Conservation (phyloP, 306 rosid genomes). For the Fagus sylvatica region DNA sequence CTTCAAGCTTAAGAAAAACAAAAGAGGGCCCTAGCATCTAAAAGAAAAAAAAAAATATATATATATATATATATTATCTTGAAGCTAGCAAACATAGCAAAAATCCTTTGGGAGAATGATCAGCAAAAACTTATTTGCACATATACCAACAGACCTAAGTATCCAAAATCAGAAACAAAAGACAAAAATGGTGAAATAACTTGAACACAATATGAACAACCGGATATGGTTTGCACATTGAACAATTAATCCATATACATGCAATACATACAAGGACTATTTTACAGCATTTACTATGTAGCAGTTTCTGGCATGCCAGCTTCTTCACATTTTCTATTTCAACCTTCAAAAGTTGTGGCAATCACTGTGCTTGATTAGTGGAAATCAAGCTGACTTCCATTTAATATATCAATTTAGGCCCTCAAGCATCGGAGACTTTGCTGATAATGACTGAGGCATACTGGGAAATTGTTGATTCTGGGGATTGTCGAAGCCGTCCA, state of each 20-base stretch:
- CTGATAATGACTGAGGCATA: constrained; percentile 57
- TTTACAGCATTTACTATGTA: neutral
- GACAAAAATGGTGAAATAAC: neutral
- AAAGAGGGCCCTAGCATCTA: too few relatives aligned
- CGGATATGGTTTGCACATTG: neutral
- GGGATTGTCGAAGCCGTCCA: constrained; percentile 73
- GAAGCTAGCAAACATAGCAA: too few relatives aligned
- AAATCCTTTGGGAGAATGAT: too few relatives aligned
- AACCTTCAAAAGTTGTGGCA: neutral
- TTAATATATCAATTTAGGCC: neutral
- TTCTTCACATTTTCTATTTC: neutral
- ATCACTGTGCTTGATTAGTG: neutral
- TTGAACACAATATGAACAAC: neutral
- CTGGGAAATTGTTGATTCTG: constrained; percentile 75
- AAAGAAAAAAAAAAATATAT: too few relatives aligned
- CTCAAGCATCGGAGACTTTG: constrained; percentile 68
- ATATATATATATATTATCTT: too few relatives aligned
- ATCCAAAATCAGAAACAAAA: too few relatives aligned
- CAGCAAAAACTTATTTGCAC: too few relatives aligned
- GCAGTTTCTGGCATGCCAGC: neutral
- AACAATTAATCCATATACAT: neutral
- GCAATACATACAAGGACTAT: neutral
- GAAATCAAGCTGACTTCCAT: neutral
- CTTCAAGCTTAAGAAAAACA: too few relatives aligned
- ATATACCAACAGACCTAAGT: too few relatives aligned